Percentiles rank a stretch among this genome's conserved stretches.
Conservation (phyloP, 805 yeast genomes). For the Candida cerambycidarum region DNA sequence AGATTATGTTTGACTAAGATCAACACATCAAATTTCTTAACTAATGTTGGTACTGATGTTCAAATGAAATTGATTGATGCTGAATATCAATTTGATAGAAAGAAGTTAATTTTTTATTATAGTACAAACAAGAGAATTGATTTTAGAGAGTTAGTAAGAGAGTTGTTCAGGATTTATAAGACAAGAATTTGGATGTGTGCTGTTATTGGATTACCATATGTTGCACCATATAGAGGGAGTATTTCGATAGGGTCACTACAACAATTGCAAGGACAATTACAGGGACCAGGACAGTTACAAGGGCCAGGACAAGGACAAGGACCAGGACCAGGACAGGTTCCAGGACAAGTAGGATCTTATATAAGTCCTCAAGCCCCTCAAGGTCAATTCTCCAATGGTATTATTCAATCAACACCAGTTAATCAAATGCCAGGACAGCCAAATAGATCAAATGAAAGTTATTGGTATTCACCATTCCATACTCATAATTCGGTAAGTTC, state of each 20-base stretch:
- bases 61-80: constrained; percentile 66
- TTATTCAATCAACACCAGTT: background rate
- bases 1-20: constrained; percentile 59
- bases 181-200: constrained; percentile 75
- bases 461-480: constrained; percentile 5
- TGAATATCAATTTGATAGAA: constrained; percentile 80
- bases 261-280: background rate
- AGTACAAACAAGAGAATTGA: constrained; percentile 62
- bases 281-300: no score
- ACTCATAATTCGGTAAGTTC: constrained; percentile 2
- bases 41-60: constrained; percentile 18
- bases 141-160: constrained; percentile 42
- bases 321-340: background rate
- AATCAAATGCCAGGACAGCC: background rate
- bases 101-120: constrained; percentile 73
- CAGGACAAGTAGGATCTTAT: no score
- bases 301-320: background rate
- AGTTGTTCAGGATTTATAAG: constrained; percentile 45
- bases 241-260: no score
- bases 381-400: background rate
- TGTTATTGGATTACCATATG: constrained; percentile 44
- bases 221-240: constrained; percentile 1
- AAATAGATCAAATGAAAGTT: background rate
- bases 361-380: no score
- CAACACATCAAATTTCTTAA: constrained; percentile 28